Evolutionary conservation across 1,284 basidiomycete species (phyloP).

Genomic region (Leccinum insolens): DNA sequence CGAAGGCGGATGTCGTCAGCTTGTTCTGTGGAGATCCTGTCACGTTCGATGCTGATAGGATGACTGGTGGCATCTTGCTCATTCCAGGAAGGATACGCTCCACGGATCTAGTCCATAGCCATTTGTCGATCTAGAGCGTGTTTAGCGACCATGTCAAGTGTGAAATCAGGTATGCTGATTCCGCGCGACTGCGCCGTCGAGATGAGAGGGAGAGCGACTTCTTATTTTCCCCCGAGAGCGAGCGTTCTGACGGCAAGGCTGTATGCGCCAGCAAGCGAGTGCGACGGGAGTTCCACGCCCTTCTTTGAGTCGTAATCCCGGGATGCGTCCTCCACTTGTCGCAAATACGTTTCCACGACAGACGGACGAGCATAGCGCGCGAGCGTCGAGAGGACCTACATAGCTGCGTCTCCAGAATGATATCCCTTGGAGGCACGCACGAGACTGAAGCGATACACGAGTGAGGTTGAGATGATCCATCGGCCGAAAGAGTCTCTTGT

Average conservation of each 20-base stretch:
- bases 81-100: conserved; percentile 19
- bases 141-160: conserved; percentile 24
- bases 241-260: conserved; percentile 28
- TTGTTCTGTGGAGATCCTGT: neutral
- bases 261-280: conserved; percentile 21
- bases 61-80: neutral
- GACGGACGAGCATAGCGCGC: neutral
- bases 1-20: no score
- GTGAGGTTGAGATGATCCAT: no score
- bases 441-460: no score
- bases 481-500: no score
- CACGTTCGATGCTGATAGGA: conserved; percentile 32
- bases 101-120: conserved; percentile 17
- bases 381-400: no score
- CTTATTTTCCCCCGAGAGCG: conserved; percentile 21
- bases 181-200: conserved; percentile 21
- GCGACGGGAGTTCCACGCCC: neutral
- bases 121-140: conserved; percentile 17
- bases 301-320: conserved; percentile 13
- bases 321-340: conserved; percentile 17
- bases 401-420: no score
- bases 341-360: conserved; percentile 26
- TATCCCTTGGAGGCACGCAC: no score
- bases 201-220: conserved; percentile 25
- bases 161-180: conserved; percentile 24